A percentile compares a stretch with the other conserved stretches of the same genome.
These are phyloP conservation scores for Hyparrhenia diplandra DNA, from an alignment of 176 grass and related monocot species.

Conservation along the genomic window DNA sequence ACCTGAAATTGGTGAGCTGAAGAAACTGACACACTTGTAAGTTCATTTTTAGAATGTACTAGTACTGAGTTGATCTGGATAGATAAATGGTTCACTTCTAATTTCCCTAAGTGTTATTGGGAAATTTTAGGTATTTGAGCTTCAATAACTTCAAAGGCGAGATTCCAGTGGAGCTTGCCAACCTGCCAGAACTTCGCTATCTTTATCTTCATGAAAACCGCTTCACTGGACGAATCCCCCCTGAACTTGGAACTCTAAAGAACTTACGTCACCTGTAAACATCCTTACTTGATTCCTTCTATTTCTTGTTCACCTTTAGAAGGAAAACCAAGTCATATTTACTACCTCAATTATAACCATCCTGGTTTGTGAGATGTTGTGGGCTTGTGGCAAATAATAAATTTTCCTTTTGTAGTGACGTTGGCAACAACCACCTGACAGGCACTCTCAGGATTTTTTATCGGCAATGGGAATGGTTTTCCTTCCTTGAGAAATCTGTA, in stretches of 20 bases:
- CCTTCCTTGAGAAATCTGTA: conserved; percentile 87
- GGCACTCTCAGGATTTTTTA: conserved; percentile 78
- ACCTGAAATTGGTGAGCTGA: conserved; percentile 87
- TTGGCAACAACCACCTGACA: conserved; percentile 77
- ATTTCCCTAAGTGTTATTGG: not conserved
- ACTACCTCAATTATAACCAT: not conserved
- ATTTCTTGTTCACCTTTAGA: not conserved
- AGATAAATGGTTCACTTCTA: not conserved
- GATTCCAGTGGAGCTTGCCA: conserved; percentile 91
- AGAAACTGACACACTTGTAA: conserved; percentile 91
- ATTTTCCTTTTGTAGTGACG: conserved; percentile 48
- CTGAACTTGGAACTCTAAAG: conserved; percentile 79
- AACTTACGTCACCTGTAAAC: conserved; percentile 82
- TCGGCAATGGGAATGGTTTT: conserved; percentile 84
- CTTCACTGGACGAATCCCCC: conserved; percentile 66
- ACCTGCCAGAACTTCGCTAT: conserved; percentile 80
- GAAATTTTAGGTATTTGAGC: conserved; percentile 79
- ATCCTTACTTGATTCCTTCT: not conserved
- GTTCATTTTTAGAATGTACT: conserved; percentile 21
- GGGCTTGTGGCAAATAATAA: conserved; percentile 7
- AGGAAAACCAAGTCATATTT: conserved; percentile 11
- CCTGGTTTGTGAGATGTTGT: not conserved
- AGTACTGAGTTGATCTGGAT: conserved; percentile 15
- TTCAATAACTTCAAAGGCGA: conserved; percentile 99
- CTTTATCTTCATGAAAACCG: conserved; percentile 88